Evolutionary conservation across 2,329 filamentous ascomycete genomes (phyloP).

Genomic region (Exophiala sideris): DNA sequence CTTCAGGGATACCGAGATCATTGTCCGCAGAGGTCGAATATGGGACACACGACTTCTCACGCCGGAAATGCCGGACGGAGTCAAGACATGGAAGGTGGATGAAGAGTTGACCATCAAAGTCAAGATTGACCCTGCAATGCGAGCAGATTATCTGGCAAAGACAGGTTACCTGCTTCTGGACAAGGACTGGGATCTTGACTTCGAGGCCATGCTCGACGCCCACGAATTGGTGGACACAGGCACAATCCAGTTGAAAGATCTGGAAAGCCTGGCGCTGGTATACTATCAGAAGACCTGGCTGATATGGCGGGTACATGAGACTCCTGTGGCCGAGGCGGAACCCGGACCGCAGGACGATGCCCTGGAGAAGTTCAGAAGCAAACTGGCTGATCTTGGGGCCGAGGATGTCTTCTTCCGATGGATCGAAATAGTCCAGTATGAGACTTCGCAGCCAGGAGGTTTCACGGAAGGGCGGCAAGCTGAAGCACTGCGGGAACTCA

Average conservation of each 20-base stretch:
- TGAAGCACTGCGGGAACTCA: slow-evolving; percentile 68
- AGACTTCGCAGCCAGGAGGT: slow-evolving; percentile 72
- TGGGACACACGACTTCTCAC: slow-evolving; percentile 62
- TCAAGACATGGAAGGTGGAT: slow-evolving; percentile 39
- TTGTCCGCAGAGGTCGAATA: slow-evolving; percentile 71
- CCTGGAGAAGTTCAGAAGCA: slow-evolving; percentile 76
- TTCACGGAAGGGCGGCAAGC: slow-evolving; percentile 73
- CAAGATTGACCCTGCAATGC: slow-evolving; percentile 66
- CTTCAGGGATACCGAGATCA: slow-evolving; percentile 70
- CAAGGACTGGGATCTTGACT: slow-evolving; percentile 83
- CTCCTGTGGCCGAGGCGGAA: slow-evolving; percentile 36
- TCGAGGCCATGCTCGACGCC: slow-evolving; percentile 72
- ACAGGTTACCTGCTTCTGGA: slow-evolving; percentile 87
- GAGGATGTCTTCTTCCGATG: slow-evolving; percentile 87
- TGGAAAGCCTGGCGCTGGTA: slow-evolving; percentile 68
- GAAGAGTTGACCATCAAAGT: slow-evolving; percentile 53
- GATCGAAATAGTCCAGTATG: slow-evolving; percentile 89
- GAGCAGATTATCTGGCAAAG: slow-evolving; percentile 66
- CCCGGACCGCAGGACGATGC: slow-evolving; percentile 64
- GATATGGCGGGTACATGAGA: slow-evolving; percentile 56
- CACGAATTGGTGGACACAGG: slow-evolving; percentile 63
- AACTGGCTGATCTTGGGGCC: slow-evolving; percentile 71
- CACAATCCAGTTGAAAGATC: slow-evolving; percentile 56
- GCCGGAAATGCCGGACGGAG: slow-evolving; percentile 35
- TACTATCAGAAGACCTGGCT: slow-evolving; percentile 61